Percentiles rank a stretch among this genome's conserved stretches.
Conservation (phyloP, 768 basidiomycete species). For the Pluteus cervinus region DNA sequence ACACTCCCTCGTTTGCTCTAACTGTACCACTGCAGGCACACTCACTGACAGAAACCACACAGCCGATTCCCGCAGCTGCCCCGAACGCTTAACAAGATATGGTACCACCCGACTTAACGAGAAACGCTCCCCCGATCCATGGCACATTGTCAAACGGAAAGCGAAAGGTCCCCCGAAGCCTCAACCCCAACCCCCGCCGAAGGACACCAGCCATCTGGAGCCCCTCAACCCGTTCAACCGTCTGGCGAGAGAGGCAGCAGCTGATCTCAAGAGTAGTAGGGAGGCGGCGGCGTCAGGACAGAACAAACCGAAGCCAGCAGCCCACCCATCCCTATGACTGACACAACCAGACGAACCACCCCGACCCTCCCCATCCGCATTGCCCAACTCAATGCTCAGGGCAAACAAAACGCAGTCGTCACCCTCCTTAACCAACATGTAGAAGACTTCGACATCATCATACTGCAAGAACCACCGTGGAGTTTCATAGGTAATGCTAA, state of each 20-base stretch:
- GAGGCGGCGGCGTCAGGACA: constrained; percentile 3
- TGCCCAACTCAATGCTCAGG: constrained; percentile 14
- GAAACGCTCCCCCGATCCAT: constrained; percentile 7
- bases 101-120: constrained; percentile 9
- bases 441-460: constrained; percentile 14
- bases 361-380: constrained; percentile 8
- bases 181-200: too few relatives aligned
- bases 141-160: constrained; percentile 5
- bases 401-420: constrained; percentile 7
- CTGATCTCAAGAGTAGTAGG: too few relatives aligned
- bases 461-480: constrained; percentile 21
- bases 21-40: background rate
- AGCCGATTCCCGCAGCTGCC: constrained; percentile 8
- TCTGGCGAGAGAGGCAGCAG: too few relatives aligned
- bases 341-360: too few relatives aligned
- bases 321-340: constrained; percentile 1
- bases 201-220: too few relatives aligned
- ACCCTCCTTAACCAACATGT: constrained; percentile 12
- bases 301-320: too few relatives aligned
- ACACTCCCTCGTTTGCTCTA: constrained; percentile 1
- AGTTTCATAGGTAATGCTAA: constrained; percentile 10
- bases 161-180: too few relatives aligned
- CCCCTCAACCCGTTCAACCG: too few relatives aligned
- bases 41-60: constrained; percentile 5
- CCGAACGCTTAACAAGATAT: constrained; percentile 6